These are phyloP conservation scores for Cantharellus cinnabarinus DNA, from an alignment of 768 basidiomycete genomes.

Conservation along the genomic window DNA sequence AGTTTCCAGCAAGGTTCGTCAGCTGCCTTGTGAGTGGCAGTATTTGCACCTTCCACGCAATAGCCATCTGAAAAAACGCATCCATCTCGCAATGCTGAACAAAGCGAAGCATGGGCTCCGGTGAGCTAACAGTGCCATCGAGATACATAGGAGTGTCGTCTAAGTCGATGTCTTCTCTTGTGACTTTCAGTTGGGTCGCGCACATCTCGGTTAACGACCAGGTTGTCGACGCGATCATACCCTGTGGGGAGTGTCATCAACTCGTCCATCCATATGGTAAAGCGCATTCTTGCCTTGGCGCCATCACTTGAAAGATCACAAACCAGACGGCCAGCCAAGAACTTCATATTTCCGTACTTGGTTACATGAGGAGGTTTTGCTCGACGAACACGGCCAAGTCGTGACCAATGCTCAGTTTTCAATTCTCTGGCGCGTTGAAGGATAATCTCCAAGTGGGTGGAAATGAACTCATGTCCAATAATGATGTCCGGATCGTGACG, in stretches of 20 bases:
- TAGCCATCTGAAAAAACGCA: conserved; percentile 94
- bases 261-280: no score
- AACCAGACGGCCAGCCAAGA: conserved; percentile 67
- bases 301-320: conserved; percentile 91
- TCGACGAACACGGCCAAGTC: conserved; percentile 75
- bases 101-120: conserved; percentile 66
- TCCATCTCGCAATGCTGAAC: conserved; percentile 89
- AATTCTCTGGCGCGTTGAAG: conserved; percentile 80
- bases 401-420: conserved; percentile 85
- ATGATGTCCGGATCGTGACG: conserved; percentile 87
- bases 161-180: conserved; percentile 85
- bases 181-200: conserved; percentile 63
- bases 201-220: conserved; percentile 99
- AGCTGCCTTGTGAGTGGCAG: conserved; percentile 81
- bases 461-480: conserved; percentile 86
- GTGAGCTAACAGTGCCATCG: conserved; percentile 57
- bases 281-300: conserved; percentile 43
- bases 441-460: conserved; percentile 74
- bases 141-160: conserved; percentile 86
- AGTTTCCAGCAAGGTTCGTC: conserved; percentile 89
- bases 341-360: conserved; percentile 64
- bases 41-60: conserved; percentile 83
- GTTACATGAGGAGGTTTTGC: conserved; percentile 52
- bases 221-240: conserved; percentile 92
- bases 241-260: conserved; percentile 23